Conservation (phyloP, 345 rosid genomes). For the Hibiscus trionum region DNA sequence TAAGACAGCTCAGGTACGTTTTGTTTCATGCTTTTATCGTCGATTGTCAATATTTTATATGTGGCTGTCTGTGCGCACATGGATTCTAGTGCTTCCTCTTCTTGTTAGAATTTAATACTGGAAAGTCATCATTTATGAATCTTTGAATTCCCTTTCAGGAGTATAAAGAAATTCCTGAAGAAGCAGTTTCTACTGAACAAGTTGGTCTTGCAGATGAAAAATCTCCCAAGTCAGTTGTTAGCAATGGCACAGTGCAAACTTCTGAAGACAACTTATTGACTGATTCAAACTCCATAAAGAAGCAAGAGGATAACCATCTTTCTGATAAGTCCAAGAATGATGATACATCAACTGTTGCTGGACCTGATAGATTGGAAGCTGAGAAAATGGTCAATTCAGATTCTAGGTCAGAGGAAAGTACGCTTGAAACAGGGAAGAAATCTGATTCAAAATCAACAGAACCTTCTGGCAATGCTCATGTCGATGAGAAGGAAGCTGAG, state of each 20-base stretch:
- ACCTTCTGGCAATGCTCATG: constrained; percentile 31
- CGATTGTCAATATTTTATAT: neutral
- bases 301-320: constrained; percentile 28
- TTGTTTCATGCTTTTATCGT: neutral
- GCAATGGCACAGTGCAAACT: constrained; percentile 50
- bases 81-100: constrained; percentile 4
- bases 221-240: constrained; percentile 47
- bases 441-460: constrained; percentile 26
- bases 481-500: constrained; percentile 39
- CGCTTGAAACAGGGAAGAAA: constrained; percentile 33
- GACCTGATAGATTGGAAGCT: constrained; percentile 27
- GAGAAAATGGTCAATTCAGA: constrained; percentile 26
- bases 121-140: constrained; percentile 10
- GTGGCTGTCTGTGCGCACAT: neutral
- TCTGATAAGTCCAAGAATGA: constrained; percentile 20
- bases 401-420: constrained; percentile 29
- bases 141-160: constrained; percentile 29
- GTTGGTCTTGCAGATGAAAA: constrained; percentile 35
- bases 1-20: constrained; percentile 35
- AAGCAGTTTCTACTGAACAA: constrained; percentile 37
- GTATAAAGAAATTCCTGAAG: constrained; percentile 32
- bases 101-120: neutral
- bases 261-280: constrained; percentile 36
- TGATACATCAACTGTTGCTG: constrained; percentile 34
- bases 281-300: constrained; percentile 33